Evolutionary conservation across 768 basidiomycete species (phyloP).

Genomic region (Scleroderma bovista): DNA sequence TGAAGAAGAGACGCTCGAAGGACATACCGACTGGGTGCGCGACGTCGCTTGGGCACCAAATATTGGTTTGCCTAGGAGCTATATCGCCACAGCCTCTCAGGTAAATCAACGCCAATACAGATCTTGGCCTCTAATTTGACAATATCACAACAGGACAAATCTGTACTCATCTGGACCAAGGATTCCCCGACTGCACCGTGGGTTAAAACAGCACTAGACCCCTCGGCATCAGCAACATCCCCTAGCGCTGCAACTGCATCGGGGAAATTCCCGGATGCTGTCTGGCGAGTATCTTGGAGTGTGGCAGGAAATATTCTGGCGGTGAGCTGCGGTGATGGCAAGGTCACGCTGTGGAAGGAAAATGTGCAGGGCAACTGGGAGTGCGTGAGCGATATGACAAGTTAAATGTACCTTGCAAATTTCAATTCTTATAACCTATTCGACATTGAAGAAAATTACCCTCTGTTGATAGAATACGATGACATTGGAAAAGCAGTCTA

Average conservation of each 20-base stretch:
- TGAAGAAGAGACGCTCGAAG: conserved; percentile 86
- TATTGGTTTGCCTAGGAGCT: conserved; percentile 89
- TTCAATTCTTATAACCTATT: too few relatives aligned
- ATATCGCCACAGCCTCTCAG: conserved; percentile 95
- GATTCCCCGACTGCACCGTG: conserved; percentile 69
- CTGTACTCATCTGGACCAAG: conserved; percentile 89
- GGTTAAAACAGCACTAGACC: conserved; percentile 78
- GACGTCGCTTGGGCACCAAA: conserved; percentile 99
- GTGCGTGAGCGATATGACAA: conserved; percentile 92
- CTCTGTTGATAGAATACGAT: too few relatives aligned
- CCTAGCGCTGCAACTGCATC: conserved; percentile 41
- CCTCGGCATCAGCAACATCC: conserved; percentile 45
- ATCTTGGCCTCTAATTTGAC: neutral
- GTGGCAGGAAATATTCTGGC: conserved; percentile 93
- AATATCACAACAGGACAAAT: conserved; percentile 52
- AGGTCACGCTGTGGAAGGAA: conserved; percentile 98
- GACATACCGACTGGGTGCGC: conserved; percentile 95
- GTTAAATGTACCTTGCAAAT: conserved; percentile 35
- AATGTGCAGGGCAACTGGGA: conserved; percentile 94
- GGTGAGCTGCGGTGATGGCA: conserved; percentile 96
- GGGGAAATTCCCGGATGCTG: conserved; percentile 92
- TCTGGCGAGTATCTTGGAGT: conserved; percentile 99
- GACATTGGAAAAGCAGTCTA: too few relatives aligned
- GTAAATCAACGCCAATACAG: conserved; percentile 27
- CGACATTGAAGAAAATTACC: too few relatives aligned